Base-by-base conservation (phyloP, 371 early-diverging fungal species). In the Rhizopus stolonifer region DNA sequence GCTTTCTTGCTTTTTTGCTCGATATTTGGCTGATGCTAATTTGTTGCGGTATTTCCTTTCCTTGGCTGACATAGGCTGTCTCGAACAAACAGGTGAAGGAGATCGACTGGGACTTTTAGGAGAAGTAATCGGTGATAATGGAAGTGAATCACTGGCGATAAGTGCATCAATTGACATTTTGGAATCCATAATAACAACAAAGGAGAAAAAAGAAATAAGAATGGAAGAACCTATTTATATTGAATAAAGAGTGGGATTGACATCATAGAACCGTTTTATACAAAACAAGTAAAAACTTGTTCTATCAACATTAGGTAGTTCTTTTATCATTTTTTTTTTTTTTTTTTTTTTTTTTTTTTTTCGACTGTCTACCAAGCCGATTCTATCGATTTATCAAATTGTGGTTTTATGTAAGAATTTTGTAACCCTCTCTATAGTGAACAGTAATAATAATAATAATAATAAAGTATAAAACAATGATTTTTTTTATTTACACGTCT, bases 161-260 rank as follows among this genome's bases (percentile, higher is more conserved):
- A 68, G 60, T 23, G 64, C 55, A 26, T 60, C 32, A 33, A 68
- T 68, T 23, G 69, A 64, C 69, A 68, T 56, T 46, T 58, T 52
- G 49, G 64, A 54, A 32, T 56, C 42, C 68, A 67, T 67, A 18
- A 2, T 26, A 38, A 48, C 25, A 34, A n/a, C 21, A 18, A 43
- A 33, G 32, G n/a, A 45, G 29, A 31, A 29, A 38, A 33, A 50
- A 31, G 42, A 40, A 52, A 43, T 46, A 39, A 42, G 22, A 52
- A 47, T 54, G 38, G 25, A 42, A 38, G 31, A 22, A n/a, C 15
- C 6, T n/a, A 14, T 36, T n/a, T n/a, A n/a, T n/a, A n/a, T n/a
- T n/a, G n/a, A n/a, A n/a, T n/a, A n/a, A n/a, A n/a, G n/a, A n/a
- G n/a, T n/a, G n/a, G n/a, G n/a, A n/a, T n/a, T n/a, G n/a, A n/a